Conservation (phyloP, 257 asterid species). For the Nicotiana paniculata region DNA sequence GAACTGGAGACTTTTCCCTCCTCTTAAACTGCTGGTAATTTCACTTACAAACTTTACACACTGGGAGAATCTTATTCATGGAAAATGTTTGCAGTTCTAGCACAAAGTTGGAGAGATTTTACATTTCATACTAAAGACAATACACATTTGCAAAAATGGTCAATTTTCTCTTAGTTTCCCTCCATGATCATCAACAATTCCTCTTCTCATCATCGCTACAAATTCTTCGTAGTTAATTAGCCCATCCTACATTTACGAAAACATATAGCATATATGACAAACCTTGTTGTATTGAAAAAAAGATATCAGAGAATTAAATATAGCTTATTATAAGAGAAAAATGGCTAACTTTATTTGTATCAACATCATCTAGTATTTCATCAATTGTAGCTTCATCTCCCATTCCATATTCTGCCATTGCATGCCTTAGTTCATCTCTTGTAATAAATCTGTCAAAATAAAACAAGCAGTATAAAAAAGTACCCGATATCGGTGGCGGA, state of each 20-base stretch:
- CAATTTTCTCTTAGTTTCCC: background rate
- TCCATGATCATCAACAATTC: slow-evolving; percentile 38
- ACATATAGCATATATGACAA: background rate
- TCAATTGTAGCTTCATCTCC: slow-evolving; percentile 89
- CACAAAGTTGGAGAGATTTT: background rate
- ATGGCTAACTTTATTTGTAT: slow-evolving; percentile 52
- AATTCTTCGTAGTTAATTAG: slow-evolving; percentile 71
- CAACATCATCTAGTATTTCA: slow-evolving; percentile 83
- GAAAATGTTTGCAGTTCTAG: background rate
- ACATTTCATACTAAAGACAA: background rate
- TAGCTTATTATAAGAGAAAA: background rate
- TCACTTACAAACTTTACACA: background rate
- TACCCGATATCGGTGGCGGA: too few species aligned
- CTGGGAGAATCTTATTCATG: background rate
- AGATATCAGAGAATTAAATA: background rate
- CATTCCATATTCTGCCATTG: slow-evolving; percentile 78
- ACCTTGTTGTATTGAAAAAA: background rate
- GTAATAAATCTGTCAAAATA: slow-evolving; percentile 54
- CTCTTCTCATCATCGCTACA: slow-evolving; percentile 77
- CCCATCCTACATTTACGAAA: slow-evolving; percentile 53
- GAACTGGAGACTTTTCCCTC: background rate
- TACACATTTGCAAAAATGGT: background rate
- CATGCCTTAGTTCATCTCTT: slow-evolving; percentile 83
- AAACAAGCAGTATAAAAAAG: background rate
- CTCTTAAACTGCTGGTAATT: background rate